phyloP scores from a whole-genome alignment of 495 filamentous ascomycete genomes.

The Hypoxylon trugodes region DNA sequence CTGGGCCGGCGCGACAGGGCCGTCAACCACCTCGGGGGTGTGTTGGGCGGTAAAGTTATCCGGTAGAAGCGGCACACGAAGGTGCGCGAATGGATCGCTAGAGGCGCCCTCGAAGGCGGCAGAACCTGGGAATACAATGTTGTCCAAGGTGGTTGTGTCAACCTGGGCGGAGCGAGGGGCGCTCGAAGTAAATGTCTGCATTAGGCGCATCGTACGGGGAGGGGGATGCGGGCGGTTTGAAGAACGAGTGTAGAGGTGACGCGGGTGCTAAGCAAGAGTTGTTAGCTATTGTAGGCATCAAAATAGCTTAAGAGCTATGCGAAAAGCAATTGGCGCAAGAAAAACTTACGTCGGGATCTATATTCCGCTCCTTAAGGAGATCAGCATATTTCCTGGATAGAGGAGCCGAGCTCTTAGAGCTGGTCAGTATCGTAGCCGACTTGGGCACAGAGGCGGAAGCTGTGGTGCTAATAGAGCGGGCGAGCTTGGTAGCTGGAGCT shows the following conservation, averaged over 20 bases:
- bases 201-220: slow-evolving; percentile 51
- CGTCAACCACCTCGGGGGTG: slow-evolving; percentile 45
- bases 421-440: slow-evolving; percentile 46
- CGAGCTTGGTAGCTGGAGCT: slow-evolving; percentile 53
- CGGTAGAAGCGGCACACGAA: slow-evolving; percentile 57
- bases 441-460: slow-evolving; percentile 44
- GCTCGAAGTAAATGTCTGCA: slow-evolving; percentile 60
- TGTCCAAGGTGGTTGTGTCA: slow-evolving; percentile 48
- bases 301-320: neutral
- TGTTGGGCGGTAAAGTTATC: slow-evolving; percentile 48
- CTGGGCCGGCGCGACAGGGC: slow-evolving; percentile 45
- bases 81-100: slow-evolving; percentile 48
- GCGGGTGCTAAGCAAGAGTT: slow-evolving; percentile 34
- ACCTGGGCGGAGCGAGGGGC: slow-evolving; percentile 39
- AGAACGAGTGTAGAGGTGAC: slow-evolving; percentile 44
- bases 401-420: slow-evolving; percentile 44
- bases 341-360: slow-evolving; percentile 44
- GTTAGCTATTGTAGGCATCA: slow-evolving; percentile 33
- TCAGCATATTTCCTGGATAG: slow-evolving; percentile 47
- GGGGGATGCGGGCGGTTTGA: slow-evolving; percentile 45
- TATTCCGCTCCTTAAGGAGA: slow-evolving; percentile 45
- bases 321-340: too few relatives aligned
- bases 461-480: slow-evolving; percentile 55
- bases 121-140: slow-evolving; percentile 49
- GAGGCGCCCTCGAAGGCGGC: slow-evolving; percentile 22